These are phyloP conservation scores for Cunninghamia lanceolata DNA, from an alignment of 75 land plant species.

Conservation along the genomic window DNA sequence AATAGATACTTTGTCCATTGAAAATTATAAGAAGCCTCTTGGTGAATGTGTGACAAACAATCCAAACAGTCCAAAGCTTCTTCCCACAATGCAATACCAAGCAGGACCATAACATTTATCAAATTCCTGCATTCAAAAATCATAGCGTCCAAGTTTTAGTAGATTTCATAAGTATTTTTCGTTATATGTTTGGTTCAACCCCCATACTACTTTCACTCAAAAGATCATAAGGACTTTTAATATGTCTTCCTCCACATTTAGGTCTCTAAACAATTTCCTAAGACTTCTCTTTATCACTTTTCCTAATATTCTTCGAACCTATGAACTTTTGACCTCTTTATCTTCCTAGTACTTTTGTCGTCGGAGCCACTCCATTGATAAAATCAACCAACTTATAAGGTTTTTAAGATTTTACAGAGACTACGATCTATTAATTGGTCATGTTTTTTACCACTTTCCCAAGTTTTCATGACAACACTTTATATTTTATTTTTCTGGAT, in stretches of 20 bases:
- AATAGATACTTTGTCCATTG: conserved; percentile 29
- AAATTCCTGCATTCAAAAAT: conserved; percentile 10
- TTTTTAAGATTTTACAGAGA: neutral
- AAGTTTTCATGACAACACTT: neutral
- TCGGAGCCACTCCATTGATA: neutral
- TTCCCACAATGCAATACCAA: too few relatives aligned
- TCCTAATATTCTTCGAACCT: neutral
- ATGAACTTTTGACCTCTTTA: neutral
- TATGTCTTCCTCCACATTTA: neutral
- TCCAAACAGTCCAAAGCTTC: too few relatives aligned
- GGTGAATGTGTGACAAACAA: conserved; percentile 36
- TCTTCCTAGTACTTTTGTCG: neutral
- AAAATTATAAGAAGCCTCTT: conserved; percentile 44
- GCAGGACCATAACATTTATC: too few relatives aligned
- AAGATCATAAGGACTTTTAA: neutral
- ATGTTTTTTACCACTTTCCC: neutral
- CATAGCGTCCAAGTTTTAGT: neutral
- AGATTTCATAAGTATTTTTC: neutral
- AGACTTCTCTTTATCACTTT: neutral
- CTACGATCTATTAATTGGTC: neutral
- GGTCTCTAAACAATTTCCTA: neutral
- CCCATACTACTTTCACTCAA: neutral
- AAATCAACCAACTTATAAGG: neutral
- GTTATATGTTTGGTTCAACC: neutral
- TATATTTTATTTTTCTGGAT: too few relatives aligned